These are phyloP conservation scores for Dittrichia graveolens DNA, from an alignment of 129 eudicot species.

Conservation along the genomic window DNA sequence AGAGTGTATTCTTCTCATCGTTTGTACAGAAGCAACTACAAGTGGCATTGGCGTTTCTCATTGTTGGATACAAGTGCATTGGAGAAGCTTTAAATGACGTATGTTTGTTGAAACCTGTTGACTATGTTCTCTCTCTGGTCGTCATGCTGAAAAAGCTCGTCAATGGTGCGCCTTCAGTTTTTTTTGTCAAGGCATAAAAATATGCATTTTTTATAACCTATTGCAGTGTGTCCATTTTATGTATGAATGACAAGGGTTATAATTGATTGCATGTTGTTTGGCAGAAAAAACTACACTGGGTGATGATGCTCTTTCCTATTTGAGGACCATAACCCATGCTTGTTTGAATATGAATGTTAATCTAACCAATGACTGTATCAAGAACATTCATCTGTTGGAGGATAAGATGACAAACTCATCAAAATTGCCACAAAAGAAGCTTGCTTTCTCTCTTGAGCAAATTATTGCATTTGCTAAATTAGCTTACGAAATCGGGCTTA, in stretches of 20 bases:
- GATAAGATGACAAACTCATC: constrained; percentile 53
- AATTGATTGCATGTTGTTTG: constrained; percentile 31
- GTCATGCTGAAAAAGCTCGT: constrained; percentile 46
- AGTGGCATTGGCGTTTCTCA: constrained; percentile 56
- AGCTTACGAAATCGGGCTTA: constrained; percentile 50
- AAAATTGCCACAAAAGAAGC: constrained; percentile 71
- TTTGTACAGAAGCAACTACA: constrained; percentile 71
- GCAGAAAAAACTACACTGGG: constrained; percentile 63
- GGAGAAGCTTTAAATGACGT: constrained; percentile 68
- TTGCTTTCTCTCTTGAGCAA: constrained; percentile 76
- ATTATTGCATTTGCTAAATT: constrained; percentile 54
- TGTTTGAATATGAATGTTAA: constrained; percentile 48
- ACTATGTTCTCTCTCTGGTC: constrained; percentile 50
- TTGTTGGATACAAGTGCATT: constrained; percentile 66
- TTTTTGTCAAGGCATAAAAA: constrained; percentile 5
- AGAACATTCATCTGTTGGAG: constrained; percentile 59
- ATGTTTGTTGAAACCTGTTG: constrained; percentile 50
- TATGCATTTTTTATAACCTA: background rate
- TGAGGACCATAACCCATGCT: constrained; percentile 57
- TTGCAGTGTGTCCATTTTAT: constrained; percentile 2
- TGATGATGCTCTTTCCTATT: constrained; percentile 43
- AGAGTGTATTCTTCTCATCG: constrained; percentile 2
- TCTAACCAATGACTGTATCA: constrained; percentile 55
- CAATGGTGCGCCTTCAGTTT: constrained; percentile 43
- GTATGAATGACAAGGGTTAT: constrained; percentile 5